Evolutionary conservation across 306 rosid species (phyloP).

Genomic region (Canavalia ensiformis): DNA sequence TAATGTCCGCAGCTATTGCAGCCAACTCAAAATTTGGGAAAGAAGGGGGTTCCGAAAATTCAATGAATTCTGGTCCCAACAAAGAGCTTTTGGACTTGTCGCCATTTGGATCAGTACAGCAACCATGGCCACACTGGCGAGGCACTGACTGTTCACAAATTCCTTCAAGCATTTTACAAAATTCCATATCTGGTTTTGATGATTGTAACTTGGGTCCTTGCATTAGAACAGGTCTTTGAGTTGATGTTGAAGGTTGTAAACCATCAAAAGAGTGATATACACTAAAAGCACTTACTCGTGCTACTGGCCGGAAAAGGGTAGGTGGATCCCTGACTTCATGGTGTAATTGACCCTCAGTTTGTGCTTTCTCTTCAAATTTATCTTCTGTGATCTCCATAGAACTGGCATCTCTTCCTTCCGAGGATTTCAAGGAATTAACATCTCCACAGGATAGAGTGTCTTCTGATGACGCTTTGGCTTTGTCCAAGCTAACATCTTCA

Average conservation of each 20-base stretch:
- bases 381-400: constrained; percentile 66
- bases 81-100: constrained; percentile 57
- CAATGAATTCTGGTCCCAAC: constrained; percentile 91
- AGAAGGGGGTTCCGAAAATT: constrained; percentile 75
- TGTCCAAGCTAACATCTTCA: constrained; percentile 82
- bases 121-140: constrained; percentile 84
- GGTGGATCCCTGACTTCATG: constrained; percentile 67
- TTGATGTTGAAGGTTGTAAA: constrained; percentile 55
- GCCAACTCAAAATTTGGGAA: constrained; percentile 90
- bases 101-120: constrained; percentile 59
- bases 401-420: constrained; percentile 76
- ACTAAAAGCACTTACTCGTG: constrained; percentile 90
- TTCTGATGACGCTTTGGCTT: constrained; percentile 88
- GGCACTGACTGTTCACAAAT: constrained; percentile 68
- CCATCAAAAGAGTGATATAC: constrained; percentile 66
- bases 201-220: constrained; percentile 71
- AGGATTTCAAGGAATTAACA: constrained; percentile 78
- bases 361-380: constrained; percentile 60
- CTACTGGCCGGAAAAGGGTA: constrained; percentile 75
- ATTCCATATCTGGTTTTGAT: constrained; percentile 64
- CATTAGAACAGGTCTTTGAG: constrained; percentile 66
- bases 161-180: constrained; percentile 69
- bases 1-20: constrained; percentile 90
- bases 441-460: constrained; percentile 88
- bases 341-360: constrained; percentile 54